Percentiles rank a stretch among this genome's conserved stretches.
Conservation (phyloP, 371 early-diverging fungal genomes). For the Haplosporangium sp. region DNA sequence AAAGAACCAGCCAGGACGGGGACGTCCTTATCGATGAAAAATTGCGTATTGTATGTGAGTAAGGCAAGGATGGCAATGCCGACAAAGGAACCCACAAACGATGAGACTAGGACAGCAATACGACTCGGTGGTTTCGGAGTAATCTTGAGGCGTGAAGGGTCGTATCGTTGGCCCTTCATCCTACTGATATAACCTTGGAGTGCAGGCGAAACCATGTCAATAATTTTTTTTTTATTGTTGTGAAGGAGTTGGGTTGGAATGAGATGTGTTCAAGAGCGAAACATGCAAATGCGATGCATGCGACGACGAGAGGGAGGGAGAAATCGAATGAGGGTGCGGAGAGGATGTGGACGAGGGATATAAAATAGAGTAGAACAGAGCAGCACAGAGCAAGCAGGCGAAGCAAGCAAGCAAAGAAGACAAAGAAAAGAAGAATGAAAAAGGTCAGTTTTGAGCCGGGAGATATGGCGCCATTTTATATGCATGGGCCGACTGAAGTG, state of each 20-base stretch:
- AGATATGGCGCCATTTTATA: too few relatives aligned
- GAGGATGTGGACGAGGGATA: background rate
- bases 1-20: slow-evolving; percentile 48
- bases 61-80: slow-evolving; percentile 38
- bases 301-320: background rate
- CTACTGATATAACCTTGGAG: slow-evolving; percentile 28
- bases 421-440: too few relatives aligned
- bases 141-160: slow-evolving; percentile 19
- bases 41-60: slow-evolving; percentile 35
- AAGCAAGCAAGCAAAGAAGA: background rate
- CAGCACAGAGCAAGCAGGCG: too few relatives aligned
- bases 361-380: background rate
- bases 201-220: slow-evolving; percentile 14
- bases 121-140: slow-evolving; percentile 27
- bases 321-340: too few relatives aligned
- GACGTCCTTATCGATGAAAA: slow-evolving; percentile 35
- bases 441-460: background rate
- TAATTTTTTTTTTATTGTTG: background rate
- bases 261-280: background rate
- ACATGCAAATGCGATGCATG: too few relatives aligned
- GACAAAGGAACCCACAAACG: slow-evolving; percentile 40
- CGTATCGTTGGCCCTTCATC: slow-evolving; percentile 47
- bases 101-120: slow-evolving; percentile 28
- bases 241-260: background rate
- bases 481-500: too few relatives aligned